These are phyloP conservation scores for Ophioceras dolichostomum DNA, from an alignment of 2,329 filamentous ascomycete genomes.

Conservation along the genomic window DNA sequence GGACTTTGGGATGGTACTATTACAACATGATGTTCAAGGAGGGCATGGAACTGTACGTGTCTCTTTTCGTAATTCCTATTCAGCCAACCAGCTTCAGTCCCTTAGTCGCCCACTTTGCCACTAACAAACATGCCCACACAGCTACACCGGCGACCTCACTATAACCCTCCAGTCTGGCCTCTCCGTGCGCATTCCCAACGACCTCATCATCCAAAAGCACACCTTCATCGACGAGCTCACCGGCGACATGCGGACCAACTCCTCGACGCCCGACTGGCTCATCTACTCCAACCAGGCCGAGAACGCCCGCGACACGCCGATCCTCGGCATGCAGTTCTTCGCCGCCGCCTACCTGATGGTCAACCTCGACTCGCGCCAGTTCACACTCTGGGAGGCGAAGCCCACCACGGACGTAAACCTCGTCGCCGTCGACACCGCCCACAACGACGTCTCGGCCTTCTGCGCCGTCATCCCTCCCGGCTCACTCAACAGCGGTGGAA, in stretches of 20 bases:
- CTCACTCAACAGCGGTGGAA: too few relatives aligned
- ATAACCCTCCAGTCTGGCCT: neutral
- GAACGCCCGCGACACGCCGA: neutral
- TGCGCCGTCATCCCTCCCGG: too few relatives aligned
- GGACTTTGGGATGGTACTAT: constrained; percentile 8
- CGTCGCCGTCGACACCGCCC: constrained; percentile 5
- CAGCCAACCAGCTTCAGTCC: too few relatives aligned
- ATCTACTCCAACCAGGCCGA: neutral
- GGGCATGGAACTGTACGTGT: neutral
- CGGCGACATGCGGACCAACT: neutral
- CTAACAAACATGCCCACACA: too few relatives aligned
- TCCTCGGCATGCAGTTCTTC: neutral
- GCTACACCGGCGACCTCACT: neutral
- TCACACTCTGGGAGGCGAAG: neutral
- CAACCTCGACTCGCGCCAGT: neutral
- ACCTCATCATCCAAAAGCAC: neutral
- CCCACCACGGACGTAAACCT: constrained; percentile 5
- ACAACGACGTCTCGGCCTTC: neutral
- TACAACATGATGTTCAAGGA: constrained; percentile 9
- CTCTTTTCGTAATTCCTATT: too few relatives aligned
- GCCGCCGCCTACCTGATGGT: neutral
- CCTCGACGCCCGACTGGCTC: neutral
- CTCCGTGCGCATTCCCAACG: neutral
- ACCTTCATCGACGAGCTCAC: neutral
- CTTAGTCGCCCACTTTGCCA: too few relatives aligned